Conservation (phyloP, 2,329 filamentous ascomycete genomes). For the Amesomyces nigricolor region DNA sequence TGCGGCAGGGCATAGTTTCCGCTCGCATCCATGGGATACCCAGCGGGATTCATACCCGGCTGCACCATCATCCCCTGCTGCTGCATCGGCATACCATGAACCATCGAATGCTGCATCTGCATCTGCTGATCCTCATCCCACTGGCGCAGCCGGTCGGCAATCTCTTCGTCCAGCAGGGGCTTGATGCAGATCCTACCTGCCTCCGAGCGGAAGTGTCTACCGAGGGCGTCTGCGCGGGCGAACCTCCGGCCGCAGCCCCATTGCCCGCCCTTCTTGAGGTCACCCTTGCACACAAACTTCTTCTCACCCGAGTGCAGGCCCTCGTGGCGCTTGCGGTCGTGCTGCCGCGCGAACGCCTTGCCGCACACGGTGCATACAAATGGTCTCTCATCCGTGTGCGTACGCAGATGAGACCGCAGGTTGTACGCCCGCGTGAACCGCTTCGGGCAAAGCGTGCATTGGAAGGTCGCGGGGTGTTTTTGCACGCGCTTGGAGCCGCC, state of each 20-base stretch:
- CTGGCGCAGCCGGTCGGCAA: constrained; percentile 68
- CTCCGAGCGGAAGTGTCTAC: constrained; percentile 91
- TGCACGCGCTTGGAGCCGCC: constrained; percentile 72
- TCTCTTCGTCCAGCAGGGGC: constrained; percentile 92
- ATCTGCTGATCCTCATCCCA: constrained; percentile 69
- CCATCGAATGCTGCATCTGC: constrained; percentile 51
- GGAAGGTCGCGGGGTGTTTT: constrained; percentile 96
- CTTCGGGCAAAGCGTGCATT: constrained; percentile 89
- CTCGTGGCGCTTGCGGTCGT: constrained; percentile 95
- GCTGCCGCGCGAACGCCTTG: constrained; percentile 94
- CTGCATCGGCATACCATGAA: constrained; percentile 55
- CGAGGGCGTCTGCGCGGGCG: constrained; percentile 89
- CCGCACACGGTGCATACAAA: constrained; percentile 97
- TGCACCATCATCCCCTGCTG: constrained; percentile 56
- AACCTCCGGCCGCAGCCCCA: constrained; percentile 95
- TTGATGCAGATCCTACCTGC: constrained; percentile 95
- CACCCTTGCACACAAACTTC: constrained; percentile 95
- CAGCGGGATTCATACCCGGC: constrained; percentile 54
- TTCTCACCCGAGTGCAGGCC: constrained; percentile 95
- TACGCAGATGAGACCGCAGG: constrained; percentile 86
- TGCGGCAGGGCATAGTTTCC: constrained; percentile 70
- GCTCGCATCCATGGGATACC: constrained; percentile 49
- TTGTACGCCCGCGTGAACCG: constrained; percentile 96
- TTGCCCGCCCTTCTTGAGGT: constrained; percentile 71
- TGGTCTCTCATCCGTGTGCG: constrained; percentile 92